Percentiles rank a stretch among this genome's conserved stretches.
Conservation (phyloP, 202 grass and related monocot species). For the Schoenoplectus triqueter region DNA sequence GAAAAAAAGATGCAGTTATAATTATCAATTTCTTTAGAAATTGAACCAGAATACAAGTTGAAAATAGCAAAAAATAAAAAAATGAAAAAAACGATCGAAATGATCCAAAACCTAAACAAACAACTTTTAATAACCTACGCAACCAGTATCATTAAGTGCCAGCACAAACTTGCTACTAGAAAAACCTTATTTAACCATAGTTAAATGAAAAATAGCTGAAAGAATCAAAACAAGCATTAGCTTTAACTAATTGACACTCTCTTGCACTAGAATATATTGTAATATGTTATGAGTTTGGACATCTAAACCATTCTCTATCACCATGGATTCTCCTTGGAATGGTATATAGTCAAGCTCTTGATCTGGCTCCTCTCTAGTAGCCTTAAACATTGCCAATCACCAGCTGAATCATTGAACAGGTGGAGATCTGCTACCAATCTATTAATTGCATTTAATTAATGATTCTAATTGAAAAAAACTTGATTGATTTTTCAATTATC, state of each 20-base stretch:
- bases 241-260: background rate
- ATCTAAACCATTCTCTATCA: background rate
- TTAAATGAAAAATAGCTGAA: background rate
- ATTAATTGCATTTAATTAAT: background rate
- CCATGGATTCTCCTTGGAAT: background rate
- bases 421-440: background rate
- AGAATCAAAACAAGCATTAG: constrained; percentile 12
- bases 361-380: background rate
- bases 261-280: background rate
- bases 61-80: background rate
- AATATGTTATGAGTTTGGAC: background rate
- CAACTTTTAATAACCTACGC: background rate
- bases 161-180: background rate
- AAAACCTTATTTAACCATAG: background rate
- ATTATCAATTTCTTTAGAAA: background rate
- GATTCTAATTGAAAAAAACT: background rate
- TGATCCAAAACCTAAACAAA: background rate
- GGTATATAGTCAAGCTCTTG: background rate
- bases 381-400: background rate
- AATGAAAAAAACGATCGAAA: background rate
- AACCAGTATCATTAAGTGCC: background rate
- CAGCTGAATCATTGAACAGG: background rate
- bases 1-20: background rate
- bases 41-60: background rate
- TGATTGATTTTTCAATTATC: background rate